Conservation (phyloP, 306 rosid species). For the Pterocarpus santalinus region DNA sequence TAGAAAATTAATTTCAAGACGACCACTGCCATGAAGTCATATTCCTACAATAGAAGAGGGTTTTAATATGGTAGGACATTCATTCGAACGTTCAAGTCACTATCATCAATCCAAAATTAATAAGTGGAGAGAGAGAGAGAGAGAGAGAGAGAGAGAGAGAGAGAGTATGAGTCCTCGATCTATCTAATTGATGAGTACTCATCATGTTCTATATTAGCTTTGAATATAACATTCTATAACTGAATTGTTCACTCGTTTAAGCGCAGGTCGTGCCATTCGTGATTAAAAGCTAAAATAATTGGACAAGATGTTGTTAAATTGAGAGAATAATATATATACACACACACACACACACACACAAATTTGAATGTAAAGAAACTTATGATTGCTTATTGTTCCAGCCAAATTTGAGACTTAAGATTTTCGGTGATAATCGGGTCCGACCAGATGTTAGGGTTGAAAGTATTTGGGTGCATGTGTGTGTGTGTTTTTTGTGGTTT, state of each 20-base stretch:
- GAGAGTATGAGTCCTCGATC: neutral
- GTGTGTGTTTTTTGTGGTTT: too few species aligned
- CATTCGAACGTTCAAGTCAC: conserved; percentile 31
- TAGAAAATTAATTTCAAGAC: neutral
- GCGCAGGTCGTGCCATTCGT: neutral
- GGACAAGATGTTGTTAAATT: neutral
- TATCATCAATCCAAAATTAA: conserved; percentile 20
- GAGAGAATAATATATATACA: neutral
- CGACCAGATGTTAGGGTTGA: too few species aligned
- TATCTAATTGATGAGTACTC: neutral
- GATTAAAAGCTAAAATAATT: neutral
- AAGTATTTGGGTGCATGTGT: too few species aligned
- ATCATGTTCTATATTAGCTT: neutral
- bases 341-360: neutral
- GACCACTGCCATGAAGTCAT: neutral
- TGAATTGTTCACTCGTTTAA: neutral
- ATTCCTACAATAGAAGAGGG: conserved; percentile 2
- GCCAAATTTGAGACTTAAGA: too few species aligned
- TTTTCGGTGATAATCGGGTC: too few species aligned
- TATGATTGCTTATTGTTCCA: neutral
- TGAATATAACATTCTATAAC: neutral
- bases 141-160: conserved; percentile 12
- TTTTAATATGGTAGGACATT: conserved; percentile 18
- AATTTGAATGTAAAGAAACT: neutral
- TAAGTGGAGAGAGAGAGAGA: neutral